Percentiles rank a stretch among this genome's conserved stretches.
Conservation (phyloP, 2,329 filamentous ascomycete genomes). For the Pseudogymnoascus destructans region DNA sequence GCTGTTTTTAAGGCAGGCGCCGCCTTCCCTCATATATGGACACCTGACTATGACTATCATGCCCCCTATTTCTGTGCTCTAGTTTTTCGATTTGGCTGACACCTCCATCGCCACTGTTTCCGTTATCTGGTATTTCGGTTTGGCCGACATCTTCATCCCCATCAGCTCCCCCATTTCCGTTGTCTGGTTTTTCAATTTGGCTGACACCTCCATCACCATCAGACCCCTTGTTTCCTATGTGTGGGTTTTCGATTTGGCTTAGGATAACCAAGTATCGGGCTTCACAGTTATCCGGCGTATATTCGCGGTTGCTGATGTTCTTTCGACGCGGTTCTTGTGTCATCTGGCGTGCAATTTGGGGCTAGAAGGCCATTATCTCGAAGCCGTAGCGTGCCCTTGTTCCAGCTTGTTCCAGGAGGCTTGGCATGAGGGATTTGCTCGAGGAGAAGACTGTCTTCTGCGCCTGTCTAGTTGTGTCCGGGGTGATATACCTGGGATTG, state of each 20-base stretch:
- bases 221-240: background rate
- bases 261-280: background rate
- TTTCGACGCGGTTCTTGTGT: background rate
- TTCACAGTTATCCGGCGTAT: background rate
- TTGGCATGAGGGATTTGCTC: background rate
- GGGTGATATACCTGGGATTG: background rate
- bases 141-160: too few species aligned
- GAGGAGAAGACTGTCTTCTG: slow-evolving; percentile 1
- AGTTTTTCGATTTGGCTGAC: too few species aligned
- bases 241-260: background rate
- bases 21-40: too few species aligned
- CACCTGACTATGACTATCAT: too few species aligned
- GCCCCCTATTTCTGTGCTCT: too few species aligned
- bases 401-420: background rate
- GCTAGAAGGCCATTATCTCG: too few species aligned
- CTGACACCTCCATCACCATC: background rate
- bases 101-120: too few species aligned
- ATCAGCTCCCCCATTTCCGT: too few species aligned
- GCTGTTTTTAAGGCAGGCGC: too few species aligned
- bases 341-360: background rate
- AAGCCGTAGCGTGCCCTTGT: background rate
- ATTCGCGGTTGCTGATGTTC: background rate
- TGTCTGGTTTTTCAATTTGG: background rate
- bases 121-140: too few species aligned
- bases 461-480: background rate